A percentile compares a stretch with the other conserved stretches of the same genome.
Conservation (phyloP, 2,329 filamentous ascomycete genomes). For the Juglanconis juglandina region DNA sequence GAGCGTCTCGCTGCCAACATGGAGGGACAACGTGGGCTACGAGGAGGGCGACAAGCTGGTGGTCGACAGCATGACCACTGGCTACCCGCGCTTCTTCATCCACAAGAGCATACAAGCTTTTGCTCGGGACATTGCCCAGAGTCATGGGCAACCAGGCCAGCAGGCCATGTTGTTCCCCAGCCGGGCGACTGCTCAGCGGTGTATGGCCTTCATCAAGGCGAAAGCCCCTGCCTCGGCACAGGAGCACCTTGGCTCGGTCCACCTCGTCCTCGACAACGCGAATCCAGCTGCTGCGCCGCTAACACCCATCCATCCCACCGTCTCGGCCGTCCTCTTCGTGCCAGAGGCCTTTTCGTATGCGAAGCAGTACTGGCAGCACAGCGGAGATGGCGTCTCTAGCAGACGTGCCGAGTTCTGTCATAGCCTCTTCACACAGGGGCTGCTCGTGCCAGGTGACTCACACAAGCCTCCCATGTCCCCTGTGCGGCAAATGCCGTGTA, state of each 20-base stretch:
- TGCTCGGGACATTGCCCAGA: conserved; percentile 62
- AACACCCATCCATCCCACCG: conserved; percentile 52
- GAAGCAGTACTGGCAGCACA: conserved; percentile 98
- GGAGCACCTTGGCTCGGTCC: conserved; percentile 52
- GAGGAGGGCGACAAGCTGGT: conserved; percentile 91
- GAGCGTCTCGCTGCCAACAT: conserved; percentile 92
- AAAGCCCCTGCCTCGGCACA: conserved; percentile 52
- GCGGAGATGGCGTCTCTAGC: conserved; percentile 88
- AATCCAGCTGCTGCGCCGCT: conserved; percentile 50
- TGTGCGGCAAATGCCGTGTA: conserved; percentile 41
- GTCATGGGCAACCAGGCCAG: conserved; percentile 59
- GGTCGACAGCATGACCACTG: conserved; percentile 77
- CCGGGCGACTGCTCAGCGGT: conserved; percentile 64
- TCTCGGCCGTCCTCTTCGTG: conserved; percentile 71
- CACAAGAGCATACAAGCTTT: conserved; percentile 78
- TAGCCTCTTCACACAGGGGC: conserved; percentile 65
- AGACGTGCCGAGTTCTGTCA: conserved; percentile 88
- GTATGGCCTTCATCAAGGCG: conserved; percentile 66
- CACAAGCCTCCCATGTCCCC: conserved; percentile 20
- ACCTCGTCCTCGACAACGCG: conserved; percentile 60
- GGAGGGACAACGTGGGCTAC: conserved; percentile 86
- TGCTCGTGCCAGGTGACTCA: conserved; percentile 40
- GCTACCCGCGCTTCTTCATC: conserved; percentile 93
- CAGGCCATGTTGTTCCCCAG: conserved; percentile 83
- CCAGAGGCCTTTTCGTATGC: conserved; percentile 65